Conservation (phyloP, 2,329 filamentous ascomycete genomes). For the Colletotrichum destructivum region DNA sequence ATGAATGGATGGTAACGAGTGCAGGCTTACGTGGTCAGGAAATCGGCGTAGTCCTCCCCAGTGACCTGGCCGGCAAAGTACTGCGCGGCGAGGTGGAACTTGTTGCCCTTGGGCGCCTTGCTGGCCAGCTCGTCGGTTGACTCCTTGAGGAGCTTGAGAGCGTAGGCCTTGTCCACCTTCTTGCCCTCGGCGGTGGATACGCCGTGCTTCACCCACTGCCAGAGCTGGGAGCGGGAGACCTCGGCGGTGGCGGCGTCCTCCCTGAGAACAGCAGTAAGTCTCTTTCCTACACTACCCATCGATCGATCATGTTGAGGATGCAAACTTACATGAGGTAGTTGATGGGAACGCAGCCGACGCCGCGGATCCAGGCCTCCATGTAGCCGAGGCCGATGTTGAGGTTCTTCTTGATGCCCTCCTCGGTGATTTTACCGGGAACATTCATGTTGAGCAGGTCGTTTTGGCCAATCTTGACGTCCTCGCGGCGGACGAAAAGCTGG, state of each 20-base stretch:
- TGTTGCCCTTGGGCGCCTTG: conserved; percentile 89
- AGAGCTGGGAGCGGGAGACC: conserved; percentile 93
- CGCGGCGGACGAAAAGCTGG: conserved; percentile 88
- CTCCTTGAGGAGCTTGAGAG: conserved; percentile 88
- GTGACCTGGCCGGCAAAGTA: conserved; percentile 96
- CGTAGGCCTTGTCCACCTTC: conserved; percentile 93
- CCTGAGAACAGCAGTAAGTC: conserved; percentile 51
- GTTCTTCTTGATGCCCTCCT: conserved; percentile 97
- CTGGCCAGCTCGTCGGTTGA: conserved; percentile 81
- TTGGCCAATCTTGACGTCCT: conserved; percentile 87
- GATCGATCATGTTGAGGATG: conserved; percentile 11
- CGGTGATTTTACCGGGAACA: conserved; percentile 90
- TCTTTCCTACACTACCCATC: conserved; percentile 31
- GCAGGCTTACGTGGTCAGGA: conserved; percentile 82
- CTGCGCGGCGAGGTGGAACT: conserved; percentile 89
- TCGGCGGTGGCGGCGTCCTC: conserved; percentile 98
- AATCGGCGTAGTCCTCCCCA: conserved; percentile 97
- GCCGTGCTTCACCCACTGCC: conserved; percentile 90
- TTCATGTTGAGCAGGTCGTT: conserved; percentile 99
- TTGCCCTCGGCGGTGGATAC: conserved; percentile 88
- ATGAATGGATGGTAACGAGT: not conserved
- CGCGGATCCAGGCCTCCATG: conserved; percentile 98
- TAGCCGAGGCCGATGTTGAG: conserved; percentile 96
- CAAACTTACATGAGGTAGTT: conserved; percentile 87
- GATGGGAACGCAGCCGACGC: conserved; percentile 95